Evolutionary conservation across 1,284 basidiomycete species (phyloP).

Genomic region (Athelia sp.): DNA sequence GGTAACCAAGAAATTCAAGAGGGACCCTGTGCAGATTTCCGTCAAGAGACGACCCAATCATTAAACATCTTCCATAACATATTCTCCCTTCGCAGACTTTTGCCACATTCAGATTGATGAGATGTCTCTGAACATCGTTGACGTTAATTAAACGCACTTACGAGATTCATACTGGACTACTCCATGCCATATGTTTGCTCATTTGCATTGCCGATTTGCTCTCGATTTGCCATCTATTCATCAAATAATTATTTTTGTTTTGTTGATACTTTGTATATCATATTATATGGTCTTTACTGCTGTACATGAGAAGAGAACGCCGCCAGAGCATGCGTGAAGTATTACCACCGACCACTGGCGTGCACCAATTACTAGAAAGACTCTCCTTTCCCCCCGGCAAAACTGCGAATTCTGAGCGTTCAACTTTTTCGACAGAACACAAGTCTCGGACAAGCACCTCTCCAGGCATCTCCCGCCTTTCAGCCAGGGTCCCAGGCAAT

Average conservation of each 20-base stretch:
- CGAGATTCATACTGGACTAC: slow-evolving; percentile 7
- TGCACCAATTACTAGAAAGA: no score
- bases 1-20: slow-evolving; percentile 94
- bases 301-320: no score
- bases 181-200: background rate
- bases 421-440: no score
- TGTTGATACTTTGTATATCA: slow-evolving; percentile 7
- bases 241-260: background rate
- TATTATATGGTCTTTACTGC: slow-evolving; percentile 3
- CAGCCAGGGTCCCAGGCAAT: no score
- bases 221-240: no score
- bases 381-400: no score
- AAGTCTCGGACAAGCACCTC: no score
- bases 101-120: slow-evolving; percentile 96
- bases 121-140: slow-evolving; percentile 97
- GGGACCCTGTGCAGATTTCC: slow-evolving; percentile 85
- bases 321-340: no score
- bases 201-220: background rate
- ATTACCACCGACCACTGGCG: no score
- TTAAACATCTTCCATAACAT: slow-evolving; percentile 88
- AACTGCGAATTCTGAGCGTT: no score
- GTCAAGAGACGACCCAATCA: slow-evolving; percentile 90
- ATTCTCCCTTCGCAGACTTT: slow-evolving; percentile 51
- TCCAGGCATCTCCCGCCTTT: no score
- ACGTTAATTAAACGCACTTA: slow-evolving; percentile 36